These are phyloP conservation scores for Flaveria trinervia DNA, from an alignment of 129 eudicot species.

Conservation along the genomic window DNA sequence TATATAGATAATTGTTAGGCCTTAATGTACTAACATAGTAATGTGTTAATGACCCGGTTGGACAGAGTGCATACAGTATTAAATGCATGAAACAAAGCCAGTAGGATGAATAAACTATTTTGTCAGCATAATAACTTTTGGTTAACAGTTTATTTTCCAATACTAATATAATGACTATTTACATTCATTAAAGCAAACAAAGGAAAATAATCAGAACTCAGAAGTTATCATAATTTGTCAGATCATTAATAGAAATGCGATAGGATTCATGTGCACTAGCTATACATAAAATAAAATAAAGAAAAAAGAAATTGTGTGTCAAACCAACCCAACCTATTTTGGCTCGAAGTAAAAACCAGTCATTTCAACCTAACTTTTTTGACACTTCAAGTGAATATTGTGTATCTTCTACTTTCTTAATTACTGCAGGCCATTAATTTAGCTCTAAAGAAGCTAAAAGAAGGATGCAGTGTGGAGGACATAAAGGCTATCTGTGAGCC, in stretches of 20 bases:
- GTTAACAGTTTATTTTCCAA: too few species aligned
- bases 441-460: slow-evolving; percentile 69
- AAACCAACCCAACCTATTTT: background rate
- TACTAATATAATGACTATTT: too few species aligned
- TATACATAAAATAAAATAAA: too few species aligned
- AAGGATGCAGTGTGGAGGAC: slow-evolving; percentile 63
- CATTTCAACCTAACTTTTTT: background rate
- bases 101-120: too few species aligned
- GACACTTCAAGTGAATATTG: background rate
- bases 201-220: too few species aligned
- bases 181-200: too few species aligned
- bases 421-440: slow-evolving; percentile 65
- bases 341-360: background rate
- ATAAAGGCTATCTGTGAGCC: slow-evolving; percentile 79
- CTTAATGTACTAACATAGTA: background rate
- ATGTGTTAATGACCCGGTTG: background rate
- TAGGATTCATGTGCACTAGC: too few species aligned
- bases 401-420: background rate
- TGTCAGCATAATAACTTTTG: too few species aligned
- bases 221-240: too few species aligned
- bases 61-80: too few species aligned
- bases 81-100: too few species aligned
- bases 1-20: background rate
- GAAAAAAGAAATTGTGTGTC: background rate
- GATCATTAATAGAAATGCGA: too few species aligned